Percentiles rank a stretch among this genome's conserved stretches.
These are phyloP conservation scores for Plantago elongata DNA, from an alignment of 257 asterid genomes.

Conservation along the genomic window DNA sequence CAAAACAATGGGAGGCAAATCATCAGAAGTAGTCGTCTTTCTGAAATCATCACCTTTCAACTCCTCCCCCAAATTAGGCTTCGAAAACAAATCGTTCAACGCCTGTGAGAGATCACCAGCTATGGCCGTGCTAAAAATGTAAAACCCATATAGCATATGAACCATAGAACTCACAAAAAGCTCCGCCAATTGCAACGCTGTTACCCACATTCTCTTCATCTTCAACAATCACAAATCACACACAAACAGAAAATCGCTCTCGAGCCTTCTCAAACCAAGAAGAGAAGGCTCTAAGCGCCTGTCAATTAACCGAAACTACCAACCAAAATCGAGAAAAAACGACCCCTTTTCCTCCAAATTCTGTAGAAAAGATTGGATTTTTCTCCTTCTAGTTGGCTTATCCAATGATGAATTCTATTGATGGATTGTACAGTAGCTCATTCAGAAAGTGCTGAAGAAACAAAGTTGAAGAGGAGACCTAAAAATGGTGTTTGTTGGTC, in stretches of 20 bases:
- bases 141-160: constrained; percentile 83
- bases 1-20: constrained; percentile 88
- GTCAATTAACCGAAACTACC: constrained; percentile 16
- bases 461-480: constrained; percentile 7
- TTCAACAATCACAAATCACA: background rate
- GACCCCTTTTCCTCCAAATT: constrained; percentile 13
- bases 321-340: constrained; percentile 10
- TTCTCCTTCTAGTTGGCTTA: background rate
- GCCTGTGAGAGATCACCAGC: constrained; percentile 82
- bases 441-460: constrained; percentile 14
- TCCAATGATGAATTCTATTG: constrained; percentile 48
- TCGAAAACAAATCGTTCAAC: constrained; percentile 55
- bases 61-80: constrained; percentile 46
- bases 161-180: constrained; percentile 66
- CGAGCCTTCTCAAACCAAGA: constrained; percentile 62
- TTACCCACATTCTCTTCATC: constrained; percentile 78
- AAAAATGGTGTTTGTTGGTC: background rate
- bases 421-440: constrained; percentile 26
- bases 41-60: constrained; percentile 35
- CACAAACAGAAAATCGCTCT: background rate
- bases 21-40: constrained; percentile 34
- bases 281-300: constrained; percentile 48
- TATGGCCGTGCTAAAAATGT: constrained; percentile 86
- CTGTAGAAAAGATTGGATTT: background rate
- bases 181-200: constrained; percentile 62